Percentiles rank a stretch among this genome's conserved stretches.
Conservation (phyloP, 805 yeast genomes). For the Candida fluviatilis region DNA sequence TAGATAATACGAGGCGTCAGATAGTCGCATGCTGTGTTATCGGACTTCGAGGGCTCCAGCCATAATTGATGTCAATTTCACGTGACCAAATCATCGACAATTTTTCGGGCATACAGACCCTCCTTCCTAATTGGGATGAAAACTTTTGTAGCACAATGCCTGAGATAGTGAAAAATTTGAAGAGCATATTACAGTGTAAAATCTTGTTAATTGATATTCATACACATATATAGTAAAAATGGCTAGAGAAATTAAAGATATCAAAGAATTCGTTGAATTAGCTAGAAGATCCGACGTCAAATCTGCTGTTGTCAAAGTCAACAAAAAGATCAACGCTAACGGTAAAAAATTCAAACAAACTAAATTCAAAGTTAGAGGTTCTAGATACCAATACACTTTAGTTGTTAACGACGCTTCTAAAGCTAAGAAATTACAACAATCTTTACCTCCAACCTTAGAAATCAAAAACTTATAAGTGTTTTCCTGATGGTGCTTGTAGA, state of each 20-base stretch:
- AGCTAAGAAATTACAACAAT: slow-evolving; percentile 96
- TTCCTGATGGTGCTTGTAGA: slow-evolving; percentile 1
- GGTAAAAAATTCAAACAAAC: slow-evolving; percentile 89
- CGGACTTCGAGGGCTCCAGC: background rate
- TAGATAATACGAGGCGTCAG: too few species aligned
- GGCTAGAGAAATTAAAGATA: slow-evolving; percentile 79
- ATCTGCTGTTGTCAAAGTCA: slow-evolving; percentile 91
- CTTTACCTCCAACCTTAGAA: slow-evolving; percentile 91
- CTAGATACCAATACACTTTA: slow-evolving; percentile 91
- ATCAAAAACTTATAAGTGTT: slow-evolving; percentile 47
- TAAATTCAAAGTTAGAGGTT: slow-evolving; percentile 98
- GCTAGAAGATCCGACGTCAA: slow-evolving; percentile 94
- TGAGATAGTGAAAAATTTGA: background rate
- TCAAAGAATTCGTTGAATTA: slow-evolving; percentile 95
- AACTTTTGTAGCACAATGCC: background rate
- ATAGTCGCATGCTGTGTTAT: too few species aligned
- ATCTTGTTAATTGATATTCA: background rate
- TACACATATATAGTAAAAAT: slow-evolving; percentile 3
- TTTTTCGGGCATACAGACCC: background rate
- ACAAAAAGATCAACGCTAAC: slow-evolving; percentile 73
- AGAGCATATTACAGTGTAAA: background rate
- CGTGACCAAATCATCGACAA: background rate
- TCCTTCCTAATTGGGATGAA: slow-evolving; percentile 1
- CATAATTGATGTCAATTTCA: background rate
- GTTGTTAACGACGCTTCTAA: slow-evolving; percentile 92